These are phyloP conservation scores for Pulicaria dysenterica DNA, from an alignment of 129 eudicot species.

Conservation along the genomic window DNA sequence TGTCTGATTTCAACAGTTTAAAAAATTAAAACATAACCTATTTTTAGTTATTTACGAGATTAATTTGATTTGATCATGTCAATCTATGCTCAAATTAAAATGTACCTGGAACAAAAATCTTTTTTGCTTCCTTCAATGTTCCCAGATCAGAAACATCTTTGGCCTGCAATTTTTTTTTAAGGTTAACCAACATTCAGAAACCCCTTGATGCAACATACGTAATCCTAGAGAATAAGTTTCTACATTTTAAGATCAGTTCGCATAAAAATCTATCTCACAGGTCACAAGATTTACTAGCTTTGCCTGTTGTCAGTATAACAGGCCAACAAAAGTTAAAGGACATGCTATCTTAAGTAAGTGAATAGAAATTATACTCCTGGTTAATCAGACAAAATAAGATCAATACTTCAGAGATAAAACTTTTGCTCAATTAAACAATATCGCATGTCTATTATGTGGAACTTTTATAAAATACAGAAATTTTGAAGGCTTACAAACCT, in stretches of 20 bases:
- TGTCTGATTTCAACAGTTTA: background rate
- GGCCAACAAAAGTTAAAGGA: background rate
- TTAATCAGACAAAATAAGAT: background rate
- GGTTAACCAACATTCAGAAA: slow-evolving; percentile 26
- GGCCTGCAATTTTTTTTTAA: slow-evolving; percentile 52
- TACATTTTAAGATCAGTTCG: background rate
- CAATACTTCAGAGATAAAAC: background rate
- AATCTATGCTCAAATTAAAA: background rate
- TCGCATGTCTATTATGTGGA: slow-evolving; percentile 9
- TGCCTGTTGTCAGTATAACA: background rate
- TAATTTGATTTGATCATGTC: background rate
- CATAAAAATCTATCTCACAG: background rate
- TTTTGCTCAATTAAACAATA: slow-evolving; percentile 1
- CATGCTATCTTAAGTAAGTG: background rate
- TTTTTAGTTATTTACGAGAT: background rate
- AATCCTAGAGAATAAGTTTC: background rate
- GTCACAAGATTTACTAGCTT: background rate
- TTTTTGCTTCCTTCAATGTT: slow-evolving; percentile 80
- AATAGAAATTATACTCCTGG: background rate
- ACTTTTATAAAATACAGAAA: background rate
- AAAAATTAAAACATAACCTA: background rate
- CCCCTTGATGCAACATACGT: slow-evolving; percentile 40
- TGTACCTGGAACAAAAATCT: slow-evolving; percentile 84
- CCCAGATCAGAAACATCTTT: slow-evolving; percentile 88
- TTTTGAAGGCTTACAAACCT: slow-evolving; percentile 56